Evolutionary conservation across 345 rosid species (phyloP), one percentile per base, ranked within the genome.

Genomic region (Anacardium occidentale): DNA sequence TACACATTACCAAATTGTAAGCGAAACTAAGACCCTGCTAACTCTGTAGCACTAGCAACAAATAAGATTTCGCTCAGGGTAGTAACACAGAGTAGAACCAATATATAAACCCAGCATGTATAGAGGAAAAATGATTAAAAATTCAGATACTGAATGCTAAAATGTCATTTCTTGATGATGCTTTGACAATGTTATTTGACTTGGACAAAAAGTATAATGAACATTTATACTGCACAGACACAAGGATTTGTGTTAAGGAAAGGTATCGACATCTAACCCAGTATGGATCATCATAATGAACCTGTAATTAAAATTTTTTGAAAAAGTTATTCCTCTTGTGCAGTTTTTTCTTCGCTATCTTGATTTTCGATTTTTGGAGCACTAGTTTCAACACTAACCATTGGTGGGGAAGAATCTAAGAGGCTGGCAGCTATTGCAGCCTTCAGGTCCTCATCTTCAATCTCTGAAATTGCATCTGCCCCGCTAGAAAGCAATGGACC

Each of bases 341-440:
- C 77, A 29, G 63, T 62, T 74, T 78, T 76, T 1, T 79, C 81
- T 54, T 77, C 40, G 29, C 59, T 64, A 26, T 58, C 81, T 72
- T 80, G 70, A 44, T 68, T 64, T 78, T 79, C 83, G 25, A 21
- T 77, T 73, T 75, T 60, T n/a, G 82, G 76, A 60, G 75, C 67
- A 66, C 73, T 67, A 37, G 75, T 82, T 44, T 83, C 87, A 14
- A 74, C 77, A 25, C 66, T 74, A 40, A 78, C 77, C 10, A 68
- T 51, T 54, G 86, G 80, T 6, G 82, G 87, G 62, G 87, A 77
- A 69, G 88, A 73, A 80, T 89, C 93, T 88, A 91, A 77, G 85
- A 91, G 73, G 85, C 98, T 92, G 25, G 96, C 97, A 74, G 98
- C 97, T 66, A 88, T 91, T 7, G 96, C 98, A 29, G 97, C 96